Evolutionary conservation across 148 eudicot species (phyloP).

Genomic region (Suaeda aralocaspica): DNA sequence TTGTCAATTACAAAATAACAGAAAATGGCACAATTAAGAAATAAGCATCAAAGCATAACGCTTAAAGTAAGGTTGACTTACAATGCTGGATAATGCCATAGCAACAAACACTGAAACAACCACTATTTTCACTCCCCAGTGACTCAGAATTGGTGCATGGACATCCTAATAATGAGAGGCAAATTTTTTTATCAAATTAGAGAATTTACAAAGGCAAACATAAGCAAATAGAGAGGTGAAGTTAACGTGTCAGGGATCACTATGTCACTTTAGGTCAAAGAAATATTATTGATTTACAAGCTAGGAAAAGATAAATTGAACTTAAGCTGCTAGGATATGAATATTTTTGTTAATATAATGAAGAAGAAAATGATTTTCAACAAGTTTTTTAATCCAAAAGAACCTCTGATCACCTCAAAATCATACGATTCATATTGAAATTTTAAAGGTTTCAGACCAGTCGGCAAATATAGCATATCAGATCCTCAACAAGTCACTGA

Average conservation of each 20-base stretch:
- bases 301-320: not conserved
- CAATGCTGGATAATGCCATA: constrained; percentile 86
- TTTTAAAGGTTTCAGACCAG: not conserved
- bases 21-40: not conserved
- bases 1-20: not conserved
- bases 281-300: not conserved
- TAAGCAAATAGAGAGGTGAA: not conserved
- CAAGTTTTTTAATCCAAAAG: not conserved
- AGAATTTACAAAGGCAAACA: not conserved
- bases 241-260: not conserved
- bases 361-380: not conserved
- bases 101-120: constrained; percentile 68
- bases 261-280: not conserved
- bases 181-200: constrained; percentile 11
- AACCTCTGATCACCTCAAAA: not conserved
- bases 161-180: constrained; percentile 52
- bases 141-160: constrained; percentile 77
- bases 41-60: not conserved
- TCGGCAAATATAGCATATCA: not conserved
- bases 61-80: constrained; percentile 35
- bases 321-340: not conserved
- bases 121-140: constrained; percentile 77
- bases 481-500: not conserved
- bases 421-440: not conserved
- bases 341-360: not conserved